Conservation (phyloP, 768 basidiomycete species). For the Cubamyces sp. region DNA sequence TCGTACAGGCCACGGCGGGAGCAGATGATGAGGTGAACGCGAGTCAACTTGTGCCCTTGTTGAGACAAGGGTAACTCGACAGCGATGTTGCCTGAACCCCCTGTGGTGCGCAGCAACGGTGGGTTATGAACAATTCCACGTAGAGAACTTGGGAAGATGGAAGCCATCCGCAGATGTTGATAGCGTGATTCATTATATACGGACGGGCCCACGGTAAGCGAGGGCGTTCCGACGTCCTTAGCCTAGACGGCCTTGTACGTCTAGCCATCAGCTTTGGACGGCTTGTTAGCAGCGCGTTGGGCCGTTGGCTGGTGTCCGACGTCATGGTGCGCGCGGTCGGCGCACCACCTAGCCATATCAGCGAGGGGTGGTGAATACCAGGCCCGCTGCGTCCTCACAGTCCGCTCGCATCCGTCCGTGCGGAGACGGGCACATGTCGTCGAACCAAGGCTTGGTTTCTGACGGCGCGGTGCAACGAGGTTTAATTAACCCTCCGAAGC, state of each 20-base stretch:
- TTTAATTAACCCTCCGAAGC: constrained; percentile 25
- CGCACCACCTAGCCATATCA: background rate
- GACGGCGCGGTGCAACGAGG: constrained; percentile 23
- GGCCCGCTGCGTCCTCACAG: background rate
- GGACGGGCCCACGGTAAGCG: constrained; percentile 5
- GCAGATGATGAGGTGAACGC: background rate
- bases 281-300: background rate
- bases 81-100: background rate
- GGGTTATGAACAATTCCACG: background rate
- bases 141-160: background rate
- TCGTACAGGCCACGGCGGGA: background rate
- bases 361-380: background rate
- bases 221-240: constrained; percentile 4
- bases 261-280: too few relatives aligned
- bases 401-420: constrained; percentile 1
- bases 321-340: background rate
- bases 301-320: background rate
- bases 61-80: background rate
- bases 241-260: background rate
- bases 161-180: constrained; percentile 11
- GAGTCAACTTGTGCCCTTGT: background rate
- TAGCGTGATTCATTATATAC: constrained; percentile 22
- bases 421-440: constrained; percentile 10
- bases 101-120: background rate
- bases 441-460: constrained; percentile 14